These are phyloP conservation scores for Pachysolen tannophilus DNA, from an alignment of 805 yeast species.

Conservation along the genomic window DNA sequence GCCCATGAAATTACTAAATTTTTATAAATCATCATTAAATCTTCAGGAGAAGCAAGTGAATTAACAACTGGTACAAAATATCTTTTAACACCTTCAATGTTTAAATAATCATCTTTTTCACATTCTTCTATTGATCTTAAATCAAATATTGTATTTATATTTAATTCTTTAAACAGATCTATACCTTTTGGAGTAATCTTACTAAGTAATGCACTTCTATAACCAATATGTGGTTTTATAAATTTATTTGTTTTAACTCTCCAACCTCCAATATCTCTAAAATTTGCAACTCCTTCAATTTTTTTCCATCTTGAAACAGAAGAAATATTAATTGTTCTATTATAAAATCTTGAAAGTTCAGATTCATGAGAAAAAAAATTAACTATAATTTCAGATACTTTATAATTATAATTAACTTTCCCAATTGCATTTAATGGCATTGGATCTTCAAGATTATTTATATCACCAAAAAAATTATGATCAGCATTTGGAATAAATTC, in stretches of 20 bases:
- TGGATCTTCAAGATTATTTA: slow-evolving; percentile 26
- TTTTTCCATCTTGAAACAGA: slow-evolving; percentile 47
- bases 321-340: slow-evolving; percentile 26
- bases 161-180: slow-evolving; percentile 29
- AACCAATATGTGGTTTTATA: slow-evolving; percentile 48
- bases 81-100: slow-evolving; percentile 37
- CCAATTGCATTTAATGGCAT: slow-evolving; percentile 38
- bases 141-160: slow-evolving; percentile 54
- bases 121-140: slow-evolving; percentile 57
- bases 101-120: slow-evolving; percentile 34
- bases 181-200: slow-evolving; percentile 45
- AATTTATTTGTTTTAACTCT: slow-evolving; percentile 27
- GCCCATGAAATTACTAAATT: slow-evolving; percentile 50
- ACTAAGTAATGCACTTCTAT: slow-evolving; percentile 56
- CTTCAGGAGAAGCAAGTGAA: slow-evolving; percentile 56
- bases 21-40: slow-evolving; percentile 46
- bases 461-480: slow-evolving; percentile 66
- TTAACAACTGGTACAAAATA: slow-evolving; percentile 45
- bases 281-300: slow-evolving; percentile 63
- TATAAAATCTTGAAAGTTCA: slow-evolving; percentile 45
- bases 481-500: slow-evolving; percentile 61
- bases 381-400: slow-evolving; percentile 40
- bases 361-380: slow-evolving; percentile 35
- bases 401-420: slow-evolving; percentile 49
- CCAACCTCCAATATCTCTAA: slow-evolving; percentile 82